Conservation (phyloP, 768 basidiomycete species). For the Boletus rubropictus region DNA sequence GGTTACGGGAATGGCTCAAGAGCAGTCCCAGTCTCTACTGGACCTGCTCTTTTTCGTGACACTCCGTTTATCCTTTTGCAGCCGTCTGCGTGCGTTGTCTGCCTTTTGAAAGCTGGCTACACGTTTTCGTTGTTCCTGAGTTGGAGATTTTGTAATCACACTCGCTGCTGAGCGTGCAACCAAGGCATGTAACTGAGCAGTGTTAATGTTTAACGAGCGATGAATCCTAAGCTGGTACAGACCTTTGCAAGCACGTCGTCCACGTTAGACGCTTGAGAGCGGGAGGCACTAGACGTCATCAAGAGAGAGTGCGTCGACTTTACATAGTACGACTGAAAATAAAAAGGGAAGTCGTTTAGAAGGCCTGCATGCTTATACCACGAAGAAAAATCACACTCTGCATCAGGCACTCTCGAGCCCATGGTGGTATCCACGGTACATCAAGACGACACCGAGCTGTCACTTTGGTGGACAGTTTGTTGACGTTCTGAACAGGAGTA, state of each 20-base stretch:
- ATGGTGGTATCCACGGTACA: conserved; percentile 61
- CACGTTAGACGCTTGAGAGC: conserved; percentile 75
- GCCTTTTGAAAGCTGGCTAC: conserved; percentile 20
- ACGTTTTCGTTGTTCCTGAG: conserved; percentile 22
- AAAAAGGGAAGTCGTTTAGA: not conserved
- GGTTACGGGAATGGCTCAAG: not conserved
- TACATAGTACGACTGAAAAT: conserved; percentile 53
- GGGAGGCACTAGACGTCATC: conserved; percentile 60
- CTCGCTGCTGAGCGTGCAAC: conserved; percentile 20
- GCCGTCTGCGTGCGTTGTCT: conserved; percentile 17
- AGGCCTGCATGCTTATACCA: not conserved
- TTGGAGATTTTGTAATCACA: conserved; percentile 21
- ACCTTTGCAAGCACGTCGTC: conserved; percentile 70
- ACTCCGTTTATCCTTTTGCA: conserved; percentile 27
- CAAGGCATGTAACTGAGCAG: conserved; percentile 25
- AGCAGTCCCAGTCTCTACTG: conserved; percentile 25
- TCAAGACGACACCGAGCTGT: conserved; percentile 56
- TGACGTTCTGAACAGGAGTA: conserved; percentile 59
- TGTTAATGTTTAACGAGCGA: not conserved
- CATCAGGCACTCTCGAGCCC: conserved; percentile 49
- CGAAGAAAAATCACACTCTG: conserved; percentile 39
- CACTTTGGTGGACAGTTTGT: conserved; percentile 84
- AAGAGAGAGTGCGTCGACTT: conserved; percentile 64
- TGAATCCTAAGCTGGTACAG: not conserved
- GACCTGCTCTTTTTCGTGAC: conserved; percentile 24